These are phyloP conservation scores for Saturnispora galanensis DNA, from an alignment of 805 yeast species.

Conservation along the genomic window DNA sequence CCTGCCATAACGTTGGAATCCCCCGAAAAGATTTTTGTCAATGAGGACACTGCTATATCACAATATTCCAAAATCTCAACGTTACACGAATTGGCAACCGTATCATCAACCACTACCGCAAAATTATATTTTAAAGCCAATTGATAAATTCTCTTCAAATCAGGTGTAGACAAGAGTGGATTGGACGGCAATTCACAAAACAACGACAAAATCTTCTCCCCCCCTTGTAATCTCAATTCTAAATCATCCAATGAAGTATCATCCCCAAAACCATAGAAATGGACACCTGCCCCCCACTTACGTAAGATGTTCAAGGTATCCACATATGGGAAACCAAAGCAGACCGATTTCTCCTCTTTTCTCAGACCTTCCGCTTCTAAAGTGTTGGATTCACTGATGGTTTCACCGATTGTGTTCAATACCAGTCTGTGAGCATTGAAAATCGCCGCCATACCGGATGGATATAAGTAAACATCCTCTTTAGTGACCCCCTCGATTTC, in stretches of 20 bases:
- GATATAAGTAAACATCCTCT: slow-evolving; percentile 72
- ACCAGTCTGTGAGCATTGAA: slow-evolving; percentile 61
- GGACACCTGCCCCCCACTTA: slow-evolving; percentile 89
- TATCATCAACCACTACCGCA: slow-evolving; percentile 83
- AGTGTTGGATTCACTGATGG: slow-evolving; percentile 1
- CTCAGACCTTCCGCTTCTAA: slow-evolving; percentile 11
- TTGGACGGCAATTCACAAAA: slow-evolving; percentile 94
- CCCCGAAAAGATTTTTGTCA: slow-evolving; percentile 89
- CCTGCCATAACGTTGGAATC: slow-evolving; percentile 97
- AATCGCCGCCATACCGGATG: slow-evolving; percentile 90
- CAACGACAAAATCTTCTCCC: slow-evolving; percentile 62
- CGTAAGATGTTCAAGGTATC: slow-evolving; percentile 79
- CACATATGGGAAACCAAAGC: slow-evolving; percentile 94
- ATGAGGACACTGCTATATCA: slow-evolving; percentile 79
- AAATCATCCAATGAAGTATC: slow-evolving; percentile 55
- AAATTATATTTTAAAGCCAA: slow-evolving; percentile 65
- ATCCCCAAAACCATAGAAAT: slow-evolving; percentile 80
- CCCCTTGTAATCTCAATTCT: slow-evolving; percentile 49
- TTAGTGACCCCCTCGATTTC: slow-evolving; percentile 31
- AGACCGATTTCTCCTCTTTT: slow-evolving; percentile 52
- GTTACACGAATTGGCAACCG: slow-evolving; percentile 85
- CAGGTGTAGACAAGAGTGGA: slow-evolving; percentile 82
- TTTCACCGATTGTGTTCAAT: slow-evolving; percentile 22
- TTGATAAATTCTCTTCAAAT: slow-evolving; percentile 51
- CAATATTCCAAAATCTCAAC: slow-evolving; percentile 70